Evolutionary conservation across 768 basidiomycete genomes (phyloP), one percentile per base, ranked within the genome.

Genomic region (Lactifluus echinatus): DNA sequence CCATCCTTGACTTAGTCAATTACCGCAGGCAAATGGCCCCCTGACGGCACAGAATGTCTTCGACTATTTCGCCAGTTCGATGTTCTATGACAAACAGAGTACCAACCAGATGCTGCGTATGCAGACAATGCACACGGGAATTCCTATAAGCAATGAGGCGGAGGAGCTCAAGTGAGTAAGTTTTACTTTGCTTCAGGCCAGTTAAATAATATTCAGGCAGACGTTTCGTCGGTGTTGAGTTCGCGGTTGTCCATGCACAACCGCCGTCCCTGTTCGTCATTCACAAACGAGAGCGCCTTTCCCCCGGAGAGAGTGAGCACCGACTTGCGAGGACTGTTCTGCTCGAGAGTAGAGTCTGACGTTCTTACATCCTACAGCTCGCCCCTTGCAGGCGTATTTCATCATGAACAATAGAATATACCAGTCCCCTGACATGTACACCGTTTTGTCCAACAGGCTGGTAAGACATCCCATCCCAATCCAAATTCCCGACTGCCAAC

Each of bases 21-120:
- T 29, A 37, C 37, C 36, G 47, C 68, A 88, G 82, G 89, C 83
- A 4, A 82, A 89, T 60, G 91, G 89, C 4, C 85, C 85, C 2
- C 76, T 93, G 63, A 83, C 85, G 8, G 69, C 76, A 2, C 81
- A 88, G 63, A 89, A 86, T 67, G 90, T 89, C 50, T 84, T 94
- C 61, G 90, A 93, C 55, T 95, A 94, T 74, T 95, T 95, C 68
- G 76, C 86, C 12, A 82, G 82, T 0, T 93, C 90, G 28, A 92
- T 92, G 82, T 94, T 93, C 74, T 95, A 92, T 69, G 92, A 94
- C 72, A 90, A 90, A 70, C 87, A 89, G 71, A 92, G 88, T 73
- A 93, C 87, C 70, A 95, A 95, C 70, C 89, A 93, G 65, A 84
- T 88, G 29, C 74, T 95, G 43, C 85, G 91, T 64, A 95, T 95